Conservation (phyloP, 441 rosid genomes). For the Croton setiger region DNA sequence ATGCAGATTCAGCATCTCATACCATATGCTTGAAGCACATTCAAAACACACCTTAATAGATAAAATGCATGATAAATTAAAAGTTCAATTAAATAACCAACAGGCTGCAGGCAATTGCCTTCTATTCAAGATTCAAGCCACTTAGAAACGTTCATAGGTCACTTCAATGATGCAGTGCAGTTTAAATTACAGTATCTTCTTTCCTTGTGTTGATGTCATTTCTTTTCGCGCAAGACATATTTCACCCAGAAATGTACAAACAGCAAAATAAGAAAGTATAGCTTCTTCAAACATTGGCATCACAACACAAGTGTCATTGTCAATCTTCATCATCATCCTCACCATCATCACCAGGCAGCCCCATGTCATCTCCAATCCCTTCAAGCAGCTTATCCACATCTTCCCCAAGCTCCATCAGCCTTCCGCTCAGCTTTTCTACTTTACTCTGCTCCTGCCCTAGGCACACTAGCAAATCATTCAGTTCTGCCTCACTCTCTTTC, state of each 20-base stretch:
- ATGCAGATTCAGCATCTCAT: not conserved
- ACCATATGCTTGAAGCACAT: not conserved
- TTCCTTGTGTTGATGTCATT: not conserved
- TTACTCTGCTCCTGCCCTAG: constrained; percentile 96
- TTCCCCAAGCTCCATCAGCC: constrained; percentile 73
- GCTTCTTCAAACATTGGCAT: not conserved
- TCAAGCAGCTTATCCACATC: constrained; percentile 83
- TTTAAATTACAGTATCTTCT: not conserved
- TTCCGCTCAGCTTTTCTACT: constrained; percentile 76
- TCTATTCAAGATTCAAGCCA: not conserved
- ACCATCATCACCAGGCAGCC: constrained; percentile 62
- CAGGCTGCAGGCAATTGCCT: not conserved
- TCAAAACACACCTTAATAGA: not conserved
- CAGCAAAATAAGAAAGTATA: not conserved
- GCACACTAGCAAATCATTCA: constrained; percentile 92
- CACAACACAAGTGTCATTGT: constrained; percentile 2
- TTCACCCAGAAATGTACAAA: constrained; percentile 36
- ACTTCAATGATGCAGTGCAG: not conserved
- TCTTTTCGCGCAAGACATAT: not conserved
- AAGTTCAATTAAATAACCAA: not conserved
- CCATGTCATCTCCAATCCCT: constrained; percentile 82
- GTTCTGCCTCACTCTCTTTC: constrained; percentile 93
- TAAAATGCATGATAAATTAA: not conserved
- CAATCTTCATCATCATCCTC: constrained; percentile 73
- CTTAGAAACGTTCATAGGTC: not conserved